phyloP scores from a whole-genome alignment of 352 stramenopile genomes.

The Phytophthora macrochlamydospora region DNA sequence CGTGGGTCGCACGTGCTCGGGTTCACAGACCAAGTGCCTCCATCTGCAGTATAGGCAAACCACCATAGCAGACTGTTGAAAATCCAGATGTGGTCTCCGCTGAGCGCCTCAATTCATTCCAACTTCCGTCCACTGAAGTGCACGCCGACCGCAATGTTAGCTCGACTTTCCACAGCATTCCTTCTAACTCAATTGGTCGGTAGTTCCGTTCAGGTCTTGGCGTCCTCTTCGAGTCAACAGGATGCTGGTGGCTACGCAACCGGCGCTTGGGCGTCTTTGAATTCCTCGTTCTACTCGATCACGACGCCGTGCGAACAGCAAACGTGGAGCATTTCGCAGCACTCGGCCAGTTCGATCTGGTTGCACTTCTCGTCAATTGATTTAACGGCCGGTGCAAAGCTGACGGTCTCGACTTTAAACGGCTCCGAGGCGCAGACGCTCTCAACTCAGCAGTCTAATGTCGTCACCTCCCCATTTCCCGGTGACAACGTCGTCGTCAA shows the following conservation, averaged over 20 bases:
- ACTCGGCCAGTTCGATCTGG: conserved; percentile 45
- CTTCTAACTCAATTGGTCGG: no score
- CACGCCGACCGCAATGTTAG: background rate
- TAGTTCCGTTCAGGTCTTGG: background rate
- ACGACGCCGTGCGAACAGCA: conserved; percentile 40
- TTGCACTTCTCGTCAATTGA: conserved; percentile 44
- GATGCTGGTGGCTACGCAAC: conserved; percentile 46
- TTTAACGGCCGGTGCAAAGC: conserved; percentile 37
- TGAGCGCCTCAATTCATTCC: conserved; percentile 9
- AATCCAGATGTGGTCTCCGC: conserved; percentile 5
- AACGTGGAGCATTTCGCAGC: conserved; percentile 55
- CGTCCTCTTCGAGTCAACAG: conserved; percentile 10
- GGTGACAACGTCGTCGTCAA: conserved; percentile 43
- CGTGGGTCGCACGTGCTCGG: background rate
- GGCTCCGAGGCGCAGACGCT: conserved; percentile 35
- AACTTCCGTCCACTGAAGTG: conserved; percentile 6
- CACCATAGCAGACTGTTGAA: background rate
- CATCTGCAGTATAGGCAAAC: background rate
- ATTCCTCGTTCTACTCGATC: conserved; percentile 43
- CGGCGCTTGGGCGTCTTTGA: conserved; percentile 35
- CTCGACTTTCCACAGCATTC: no score
- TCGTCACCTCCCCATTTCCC: conserved; percentile 38
- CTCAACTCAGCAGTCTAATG: conserved; percentile 23
- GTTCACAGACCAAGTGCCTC: background rate
- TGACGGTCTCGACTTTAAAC: conserved; percentile 44